Evolutionary conservation across 805 yeast species (phyloP).

Genomic region (Zygosaccharomyces pseudorouxii): DNA sequence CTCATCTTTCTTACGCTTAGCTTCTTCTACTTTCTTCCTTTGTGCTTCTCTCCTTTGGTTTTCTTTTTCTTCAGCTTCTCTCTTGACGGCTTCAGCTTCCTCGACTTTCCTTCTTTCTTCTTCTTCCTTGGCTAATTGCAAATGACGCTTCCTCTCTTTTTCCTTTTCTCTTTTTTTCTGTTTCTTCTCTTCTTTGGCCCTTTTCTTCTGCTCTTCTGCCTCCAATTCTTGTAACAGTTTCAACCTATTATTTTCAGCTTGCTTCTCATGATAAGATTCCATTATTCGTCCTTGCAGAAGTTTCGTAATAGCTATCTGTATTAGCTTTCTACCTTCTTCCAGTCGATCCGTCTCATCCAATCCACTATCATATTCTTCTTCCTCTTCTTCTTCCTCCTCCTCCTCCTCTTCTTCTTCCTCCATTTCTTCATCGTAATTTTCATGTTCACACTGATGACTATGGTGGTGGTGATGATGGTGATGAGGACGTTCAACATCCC

Average conservation of each 20-base stretch:
- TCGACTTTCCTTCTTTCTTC: conserved; percentile 53
- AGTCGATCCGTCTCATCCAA: conserved; percentile 60
- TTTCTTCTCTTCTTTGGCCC: conserved; percentile 62
- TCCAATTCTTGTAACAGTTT: conserved; percentile 64
- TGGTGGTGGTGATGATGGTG: conserved; percentile 9
- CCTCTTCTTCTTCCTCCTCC: conserved; percentile 21
- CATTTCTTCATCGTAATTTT: conserved; percentile 15
- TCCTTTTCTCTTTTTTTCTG: conserved; percentile 62
- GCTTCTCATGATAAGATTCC: conserved; percentile 71
- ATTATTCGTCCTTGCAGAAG: conserved; percentile 69
- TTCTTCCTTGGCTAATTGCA: conserved; percentile 59
- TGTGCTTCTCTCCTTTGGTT: conserved; percentile 39
- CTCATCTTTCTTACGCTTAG: conserved; percentile 37
- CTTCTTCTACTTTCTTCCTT: conserved; percentile 40
- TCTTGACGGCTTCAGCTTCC: conserved; percentile 46
- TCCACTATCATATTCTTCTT: conserved; percentile 34
- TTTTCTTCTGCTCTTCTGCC: conserved; percentile 60
- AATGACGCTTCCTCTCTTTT: conserved; percentile 61
- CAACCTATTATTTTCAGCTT: conserved; percentile 68
- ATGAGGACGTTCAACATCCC: conserved; percentile 1
- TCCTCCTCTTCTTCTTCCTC: conserved; percentile 17
- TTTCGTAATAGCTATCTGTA: conserved; percentile 75
- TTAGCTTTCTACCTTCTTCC: conserved; percentile 73
- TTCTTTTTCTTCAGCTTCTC: conserved; percentile 41
- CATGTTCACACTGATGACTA: conserved; percentile 15